Evolutionary conservation across 345 rosid species (phyloP).

Genomic region (Populus ilicifolia): DNA sequence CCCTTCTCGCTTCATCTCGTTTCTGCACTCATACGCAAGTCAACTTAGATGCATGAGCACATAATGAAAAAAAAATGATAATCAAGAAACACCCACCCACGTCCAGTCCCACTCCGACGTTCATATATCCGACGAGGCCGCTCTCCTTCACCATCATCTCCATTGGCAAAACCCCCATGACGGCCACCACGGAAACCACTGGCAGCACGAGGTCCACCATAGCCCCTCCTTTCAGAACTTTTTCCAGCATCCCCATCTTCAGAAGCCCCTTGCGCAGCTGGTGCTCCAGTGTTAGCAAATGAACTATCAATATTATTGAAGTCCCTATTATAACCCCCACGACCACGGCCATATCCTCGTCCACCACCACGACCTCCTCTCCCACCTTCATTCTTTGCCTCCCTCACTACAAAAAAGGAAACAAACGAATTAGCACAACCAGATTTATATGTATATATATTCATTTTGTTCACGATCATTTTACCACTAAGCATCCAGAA

Average conservation of each 20-base stretch:
- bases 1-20: conserved; percentile 25
- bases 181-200: conserved; percentile 24
- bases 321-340: conserved; percentile 24
- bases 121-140: conserved; percentile 20
- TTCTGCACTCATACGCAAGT: conserved; percentile 3
- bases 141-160: conserved; percentile 22
- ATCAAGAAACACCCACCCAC: conserved; percentile 14
- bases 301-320: conserved; percentile 8
- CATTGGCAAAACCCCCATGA: conserved; percentile 12
- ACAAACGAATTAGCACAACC: background rate
- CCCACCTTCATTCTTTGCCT: conserved; percentile 18
- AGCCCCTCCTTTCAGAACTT: conserved; percentile 21
- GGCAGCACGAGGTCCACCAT: conserved; percentile 18
- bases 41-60: background rate
- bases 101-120: conserved; percentile 29
- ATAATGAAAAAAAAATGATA: background rate
- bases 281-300: conserved; percentile 1
- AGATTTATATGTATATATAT: background rate
- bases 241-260: conserved; percentile 22
- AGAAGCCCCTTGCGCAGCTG: conserved; percentile 6
- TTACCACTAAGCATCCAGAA: too few relatives aligned
- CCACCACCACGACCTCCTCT: conserved; percentile 16
- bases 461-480: background rate
- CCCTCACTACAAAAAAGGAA: conserved; percentile 14
- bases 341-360: conserved; percentile 12